phyloP scores from a whole-genome alignment of 352 stramenopile genomes.

The Phytopythium montanum region DNA sequence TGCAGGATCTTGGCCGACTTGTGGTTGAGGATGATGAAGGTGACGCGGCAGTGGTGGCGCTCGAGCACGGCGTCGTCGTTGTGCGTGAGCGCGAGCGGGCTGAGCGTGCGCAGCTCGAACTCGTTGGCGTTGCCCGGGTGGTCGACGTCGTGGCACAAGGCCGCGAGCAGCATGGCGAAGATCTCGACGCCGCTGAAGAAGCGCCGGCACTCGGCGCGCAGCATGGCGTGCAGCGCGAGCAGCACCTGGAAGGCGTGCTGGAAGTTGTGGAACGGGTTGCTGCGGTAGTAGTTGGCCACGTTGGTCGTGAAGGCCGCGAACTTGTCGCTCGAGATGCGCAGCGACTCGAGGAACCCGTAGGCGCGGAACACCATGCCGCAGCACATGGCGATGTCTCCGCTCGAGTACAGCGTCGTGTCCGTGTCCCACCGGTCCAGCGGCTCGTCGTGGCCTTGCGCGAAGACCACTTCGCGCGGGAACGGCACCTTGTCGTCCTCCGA shows the following conservation, averaged over 20 bases:
- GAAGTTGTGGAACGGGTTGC: slow-evolving; percentile 76
- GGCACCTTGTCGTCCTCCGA: slow-evolving; percentile 42
- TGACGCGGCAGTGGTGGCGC: slow-evolving; percentile 72
- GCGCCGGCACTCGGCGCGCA: slow-evolving; percentile 44
- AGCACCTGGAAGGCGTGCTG: slow-evolving; percentile 70
- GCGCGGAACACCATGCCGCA: slow-evolving; percentile 50
- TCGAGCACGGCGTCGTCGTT: slow-evolving; percentile 82
- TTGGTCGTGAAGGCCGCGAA: slow-evolving; percentile 53
- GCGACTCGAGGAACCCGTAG: slow-evolving; percentile 50
- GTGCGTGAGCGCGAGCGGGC: slow-evolving; percentile 72
- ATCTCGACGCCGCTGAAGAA: slow-evolving; percentile 11
- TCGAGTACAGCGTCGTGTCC: slow-evolving; percentile 41
- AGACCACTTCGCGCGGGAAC: slow-evolving; percentile 53
- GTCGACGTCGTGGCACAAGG: slow-evolving; percentile 73
- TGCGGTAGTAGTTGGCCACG: slow-evolving; percentile 53
- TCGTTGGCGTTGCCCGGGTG: slow-evolving; percentile 82
- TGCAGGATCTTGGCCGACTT: slow-evolving; percentile 60
- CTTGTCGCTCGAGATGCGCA: slow-evolving; percentile 43
- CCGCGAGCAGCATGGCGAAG: slow-evolving; percentile 30
- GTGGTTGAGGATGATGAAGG: slow-evolving; percentile 65
- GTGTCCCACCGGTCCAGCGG: slow-evolving; percentile 44
- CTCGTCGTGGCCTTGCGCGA: slow-evolving; percentile 35
- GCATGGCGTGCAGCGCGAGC: slow-evolving; percentile 46
- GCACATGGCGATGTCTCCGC: slow-evolving; percentile 35
- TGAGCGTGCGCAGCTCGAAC: slow-evolving; percentile 72